Percentiles rank a stretch among this genome's conserved stretches.
Evolutionary conservation across 768 basidiomycete species (phyloP).

Genomic region (Mrakia gelida): DNA sequence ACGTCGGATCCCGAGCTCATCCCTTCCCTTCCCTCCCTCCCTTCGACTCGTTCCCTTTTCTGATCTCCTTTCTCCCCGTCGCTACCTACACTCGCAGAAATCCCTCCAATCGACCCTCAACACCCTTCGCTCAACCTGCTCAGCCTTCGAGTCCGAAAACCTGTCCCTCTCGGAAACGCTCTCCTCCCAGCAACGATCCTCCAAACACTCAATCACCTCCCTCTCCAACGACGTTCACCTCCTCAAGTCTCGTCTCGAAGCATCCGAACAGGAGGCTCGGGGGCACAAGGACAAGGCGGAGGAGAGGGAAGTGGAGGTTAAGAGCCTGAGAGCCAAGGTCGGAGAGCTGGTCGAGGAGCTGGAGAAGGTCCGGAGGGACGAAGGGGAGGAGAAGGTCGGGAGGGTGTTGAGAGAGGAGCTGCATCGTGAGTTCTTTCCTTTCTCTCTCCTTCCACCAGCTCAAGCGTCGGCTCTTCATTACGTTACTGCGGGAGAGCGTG

Average conservation of each 20-base stretch:
- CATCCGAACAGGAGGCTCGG: slow-evolving; percentile 16
- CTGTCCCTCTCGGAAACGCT: slow-evolving; percentile 1
- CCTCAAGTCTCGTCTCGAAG: background rate
- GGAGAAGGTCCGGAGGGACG: slow-evolving; percentile 20
- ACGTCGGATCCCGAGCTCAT: background rate
- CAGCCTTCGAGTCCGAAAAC: slow-evolving; percentile 3
- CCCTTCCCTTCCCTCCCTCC: background rate
- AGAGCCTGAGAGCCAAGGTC: slow-evolving; percentile 15
- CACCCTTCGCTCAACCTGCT: background rate
- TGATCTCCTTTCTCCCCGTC: background rate
- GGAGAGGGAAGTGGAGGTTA: background rate
- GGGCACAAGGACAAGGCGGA: background rate
- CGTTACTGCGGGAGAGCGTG: background rate
- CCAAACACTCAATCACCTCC: slow-evolving; percentile 1
- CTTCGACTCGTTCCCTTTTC: background rate
- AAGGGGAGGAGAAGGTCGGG: slow-evolving; percentile 25
- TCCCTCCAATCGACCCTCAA: slow-evolving; percentile 11
- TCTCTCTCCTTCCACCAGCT: background rate
- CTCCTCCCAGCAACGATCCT: background rate
- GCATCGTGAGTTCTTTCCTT: slow-evolving; percentile 13
- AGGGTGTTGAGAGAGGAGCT: slow-evolving; percentile 27
- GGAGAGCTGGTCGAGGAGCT: slow-evolving; percentile 27
- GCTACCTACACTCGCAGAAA: background rate
- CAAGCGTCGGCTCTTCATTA: background rate
- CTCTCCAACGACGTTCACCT: slow-evolving; percentile 10